Evolutionary conservation across 176 grass and related monocot species (phyloP).

Genomic region (Themeda triandra): DNA sequence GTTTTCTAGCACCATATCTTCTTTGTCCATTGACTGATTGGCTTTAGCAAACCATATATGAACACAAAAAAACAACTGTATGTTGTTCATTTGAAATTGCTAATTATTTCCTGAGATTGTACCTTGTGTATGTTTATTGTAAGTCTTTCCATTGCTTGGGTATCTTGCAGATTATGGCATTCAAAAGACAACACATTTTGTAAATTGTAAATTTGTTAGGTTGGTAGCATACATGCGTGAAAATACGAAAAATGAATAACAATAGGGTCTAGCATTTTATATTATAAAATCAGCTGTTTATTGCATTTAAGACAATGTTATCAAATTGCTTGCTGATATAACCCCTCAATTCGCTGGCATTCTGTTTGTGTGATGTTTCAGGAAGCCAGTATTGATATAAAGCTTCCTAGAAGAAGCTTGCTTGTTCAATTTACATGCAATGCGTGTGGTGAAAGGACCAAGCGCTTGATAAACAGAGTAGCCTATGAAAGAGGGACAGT

Average conservation of each 20-base stretch:
- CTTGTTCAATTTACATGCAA: constrained; percentile 90
- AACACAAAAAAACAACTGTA: background rate
- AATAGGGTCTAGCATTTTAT: background rate
- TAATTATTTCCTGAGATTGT: background rate
- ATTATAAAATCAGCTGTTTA: background rate
- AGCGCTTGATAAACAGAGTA: constrained; percentile 67
- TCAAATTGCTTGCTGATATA: background rate
- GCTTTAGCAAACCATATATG: constrained; percentile 1
- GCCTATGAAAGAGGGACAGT: constrained; percentile 90
- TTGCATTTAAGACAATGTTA: background rate
- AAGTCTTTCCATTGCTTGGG: background rate
- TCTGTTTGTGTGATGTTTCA: constrained; percentile 30
- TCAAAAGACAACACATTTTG: background rate
- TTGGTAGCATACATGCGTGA: background rate
- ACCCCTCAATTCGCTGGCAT: background rate
- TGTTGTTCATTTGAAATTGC: constrained; percentile 9
- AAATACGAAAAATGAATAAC: background rate
- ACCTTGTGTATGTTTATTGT: background rate
- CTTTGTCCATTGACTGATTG: background rate
- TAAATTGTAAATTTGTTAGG: background rate
- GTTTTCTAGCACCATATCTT: background rate
- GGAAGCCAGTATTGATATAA: constrained; percentile 61
- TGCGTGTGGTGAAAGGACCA: constrained; percentile 76
- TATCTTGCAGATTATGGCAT: background rate
- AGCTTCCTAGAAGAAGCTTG: constrained; percentile 87